These are phyloP conservation scores for Miamiensis avidus DNA, from an alignment of 169 alveolate species.

Conservation along the genomic window DNA sequence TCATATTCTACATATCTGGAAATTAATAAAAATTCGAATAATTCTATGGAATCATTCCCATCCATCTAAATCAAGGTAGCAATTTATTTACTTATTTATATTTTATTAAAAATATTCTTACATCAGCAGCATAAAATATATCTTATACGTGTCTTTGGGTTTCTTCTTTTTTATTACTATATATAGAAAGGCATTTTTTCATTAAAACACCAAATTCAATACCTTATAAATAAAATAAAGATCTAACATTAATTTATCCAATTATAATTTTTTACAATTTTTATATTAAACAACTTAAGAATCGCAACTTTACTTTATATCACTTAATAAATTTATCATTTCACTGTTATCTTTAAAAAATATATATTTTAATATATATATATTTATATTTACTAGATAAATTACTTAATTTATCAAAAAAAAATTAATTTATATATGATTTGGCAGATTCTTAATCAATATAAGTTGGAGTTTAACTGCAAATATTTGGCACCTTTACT, in stretches of 20 bases:
- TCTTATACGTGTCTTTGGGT: conserved; percentile 3
- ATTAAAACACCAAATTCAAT: not conserved
- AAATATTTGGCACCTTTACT: not conserved
- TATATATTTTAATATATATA: no score
- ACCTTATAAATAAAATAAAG: not conserved
- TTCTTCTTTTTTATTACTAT: not conserved
- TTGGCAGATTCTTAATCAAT: not conserved
- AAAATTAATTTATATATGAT: not conserved
- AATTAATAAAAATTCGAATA: conserved; percentile 5
- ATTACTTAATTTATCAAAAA: not conserved
- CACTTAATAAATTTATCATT: not conserved
- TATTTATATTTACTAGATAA: no score
- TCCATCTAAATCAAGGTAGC: not conserved
- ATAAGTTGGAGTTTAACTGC: not conserved
- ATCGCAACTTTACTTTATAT: not conserved
- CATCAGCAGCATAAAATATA: conserved; percentile 23
- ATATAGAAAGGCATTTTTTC: not conserved
- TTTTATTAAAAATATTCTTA: conserved; percentile 1
- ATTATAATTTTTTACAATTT: no score
- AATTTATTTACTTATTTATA: not conserved
- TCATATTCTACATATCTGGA: not conserved
- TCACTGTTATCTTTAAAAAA: not conserved
- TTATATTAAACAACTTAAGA: not conserved
- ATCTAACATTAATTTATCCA: no score
- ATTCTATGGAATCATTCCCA: conserved; percentile 6